Conservation (phyloP, 192 early-diverging fungal genomes). For the Gonapodya prolifera region DNA sequence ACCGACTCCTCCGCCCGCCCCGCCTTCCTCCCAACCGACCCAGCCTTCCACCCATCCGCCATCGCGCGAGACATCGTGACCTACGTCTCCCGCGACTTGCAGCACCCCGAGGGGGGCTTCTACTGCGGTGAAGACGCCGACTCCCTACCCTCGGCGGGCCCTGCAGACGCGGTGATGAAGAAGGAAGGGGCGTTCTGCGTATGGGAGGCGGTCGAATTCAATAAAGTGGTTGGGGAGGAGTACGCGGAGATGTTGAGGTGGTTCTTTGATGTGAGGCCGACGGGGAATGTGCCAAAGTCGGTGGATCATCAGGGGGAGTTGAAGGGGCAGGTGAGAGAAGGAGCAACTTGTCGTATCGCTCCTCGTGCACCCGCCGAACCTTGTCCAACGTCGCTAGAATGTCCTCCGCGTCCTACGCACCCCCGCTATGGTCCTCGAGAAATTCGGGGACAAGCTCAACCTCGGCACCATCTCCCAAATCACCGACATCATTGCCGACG, state of each 20-base stretch:
- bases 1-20: neutral
- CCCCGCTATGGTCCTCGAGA: constrained; percentile 11
- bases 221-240: constrained; percentile 16
- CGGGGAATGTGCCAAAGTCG: constrained; percentile 37
- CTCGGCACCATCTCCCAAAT: too few species aligned
- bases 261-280: constrained; percentile 31
- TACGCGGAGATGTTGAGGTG: constrained; percentile 26
- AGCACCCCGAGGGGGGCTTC: constrained; percentile 32
- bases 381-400: too few species aligned
- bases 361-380: too few species aligned
- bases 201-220: constrained; percentile 38
- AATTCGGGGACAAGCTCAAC: too few species aligned
- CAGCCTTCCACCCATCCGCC: constrained; percentile 9
- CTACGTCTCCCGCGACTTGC: constrained; percentile 39
- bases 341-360: too few species aligned
- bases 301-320: constrained; percentile 49
- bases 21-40: too few species aligned
- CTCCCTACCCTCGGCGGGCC: constrained; percentile 26
- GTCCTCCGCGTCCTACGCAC: constrained; percentile 17
- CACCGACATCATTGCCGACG: constrained; percentile 13
- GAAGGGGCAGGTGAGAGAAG: constrained; percentile 34
- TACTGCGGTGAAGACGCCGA: constrained; percentile 58
- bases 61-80: constrained; percentile 33
- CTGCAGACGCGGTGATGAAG: constrained; percentile 28
- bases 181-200: constrained; percentile 54